Percentiles rank a stretch among this genome's conserved stretches.
These are phyloP conservation scores for Gillenia trifoliata DNA, from an alignment of 306 rosid genomes.

Conservation along the genomic window DNA sequence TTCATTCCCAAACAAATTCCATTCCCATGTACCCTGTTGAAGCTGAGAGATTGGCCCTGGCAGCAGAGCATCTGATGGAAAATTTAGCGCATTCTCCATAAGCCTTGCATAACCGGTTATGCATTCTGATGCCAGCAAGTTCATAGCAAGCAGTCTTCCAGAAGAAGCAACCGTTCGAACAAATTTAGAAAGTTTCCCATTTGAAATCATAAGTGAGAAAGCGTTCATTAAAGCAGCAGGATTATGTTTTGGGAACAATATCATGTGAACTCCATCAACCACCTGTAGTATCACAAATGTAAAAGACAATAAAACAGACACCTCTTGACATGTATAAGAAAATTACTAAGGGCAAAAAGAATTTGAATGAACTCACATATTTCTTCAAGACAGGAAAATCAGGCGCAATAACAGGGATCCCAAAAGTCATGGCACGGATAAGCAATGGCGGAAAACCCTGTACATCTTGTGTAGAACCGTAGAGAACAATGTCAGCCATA, in stretches of 20 bases:
- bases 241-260: conserved; percentile 62
- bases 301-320: conserved; percentile 1
- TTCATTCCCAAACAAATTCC: conserved; percentile 63
- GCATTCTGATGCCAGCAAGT: conserved; percentile 81
- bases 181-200: conserved; percentile 81
- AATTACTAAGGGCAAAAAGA: conserved; percentile 19
- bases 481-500: conserved; percentile 89
- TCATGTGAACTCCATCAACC: conserved; percentile 69
- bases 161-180: conserved; percentile 70
- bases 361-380: conserved; percentile 59
- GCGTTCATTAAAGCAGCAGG: conserved; percentile 76
- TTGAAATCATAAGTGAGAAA: conserved; percentile 74
- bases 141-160: conserved; percentile 76
- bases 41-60: conserved; percentile 78
- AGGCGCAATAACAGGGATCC: conserved; percentile 75
- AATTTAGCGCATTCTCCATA: conserved; percentile 79
- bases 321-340: conserved; percentile 12
- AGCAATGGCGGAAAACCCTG: conserved; percentile 94
- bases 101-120: conserved; percentile 72
- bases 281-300: conserved; percentile 42
- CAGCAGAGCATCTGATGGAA: conserved; percentile 70
- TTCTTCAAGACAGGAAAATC: conserved; percentile 70
- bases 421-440: conserved; percentile 81
- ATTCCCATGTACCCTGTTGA: conserved; percentile 67
- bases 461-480: conserved; percentile 85